Conservation (phyloP, 805 yeast species). For the Schwanniomyces vanrijiae region DNA sequence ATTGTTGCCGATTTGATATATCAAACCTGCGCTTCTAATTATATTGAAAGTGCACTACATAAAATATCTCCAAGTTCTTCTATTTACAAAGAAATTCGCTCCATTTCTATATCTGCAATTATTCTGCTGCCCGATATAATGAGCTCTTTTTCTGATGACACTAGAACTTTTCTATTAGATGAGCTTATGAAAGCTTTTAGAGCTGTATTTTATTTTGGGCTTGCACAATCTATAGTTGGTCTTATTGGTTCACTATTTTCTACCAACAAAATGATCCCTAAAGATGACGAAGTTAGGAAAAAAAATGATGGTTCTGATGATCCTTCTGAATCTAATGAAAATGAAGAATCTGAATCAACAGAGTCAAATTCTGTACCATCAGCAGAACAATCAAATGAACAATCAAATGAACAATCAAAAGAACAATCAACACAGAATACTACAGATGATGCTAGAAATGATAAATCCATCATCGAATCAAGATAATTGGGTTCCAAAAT, state of each 20-base stretch:
- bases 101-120: conserved; percentile 12
- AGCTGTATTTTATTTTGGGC: conserved; percentile 39
- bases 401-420: too few relatives aligned
- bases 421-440: too few relatives aligned
- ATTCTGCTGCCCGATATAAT: conserved; percentile 28
- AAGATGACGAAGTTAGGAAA: conserved; percentile 17
- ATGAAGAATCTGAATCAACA: not conserved
- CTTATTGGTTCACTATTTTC: conserved; percentile 34
- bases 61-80: conserved; percentile 8
- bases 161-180: conserved; percentile 22
- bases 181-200: conserved; percentile 38
- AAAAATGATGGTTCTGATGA: conserved; percentile 8
- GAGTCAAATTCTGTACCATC: too few relatives aligned
- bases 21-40: conserved; percentile 16
- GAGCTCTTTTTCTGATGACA: conserved; percentile 20
- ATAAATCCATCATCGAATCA: not conserved
- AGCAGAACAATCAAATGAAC: too few relatives aligned
- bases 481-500: too few relatives aligned
- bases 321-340: not conserved
- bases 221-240: conserved; percentile 34
- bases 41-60: conserved; percentile 12
- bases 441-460: not conserved
- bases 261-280: conserved; percentile 45
- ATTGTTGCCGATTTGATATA: conserved; percentile 32
- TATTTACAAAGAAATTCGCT: conserved; percentile 13